Percentiles rank a stretch among this genome's conserved stretches.
These are phyloP conservation scores for Tilletia setariae DNA, from an alignment of 1,284 basidiomycete genomes.

Conservation along the genomic window DNA sequence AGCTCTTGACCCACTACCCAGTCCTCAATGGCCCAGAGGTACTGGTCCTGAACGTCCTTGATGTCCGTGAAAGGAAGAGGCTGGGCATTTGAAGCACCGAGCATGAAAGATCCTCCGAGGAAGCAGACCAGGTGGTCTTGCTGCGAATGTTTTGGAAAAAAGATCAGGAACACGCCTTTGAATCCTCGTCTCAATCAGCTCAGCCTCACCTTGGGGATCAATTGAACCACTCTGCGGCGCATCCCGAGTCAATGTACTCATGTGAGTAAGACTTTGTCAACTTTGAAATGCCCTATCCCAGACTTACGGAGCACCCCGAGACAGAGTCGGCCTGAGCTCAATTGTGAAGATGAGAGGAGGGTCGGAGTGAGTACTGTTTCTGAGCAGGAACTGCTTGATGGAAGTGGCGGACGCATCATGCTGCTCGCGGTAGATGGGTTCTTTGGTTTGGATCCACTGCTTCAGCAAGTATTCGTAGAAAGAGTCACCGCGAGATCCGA, in stretches of 20 bases:
- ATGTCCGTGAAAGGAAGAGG: slow-evolving; percentile 20
- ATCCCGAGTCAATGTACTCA: not conserved
- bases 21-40: slow-evolving; percentile 58
- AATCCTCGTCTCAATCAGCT: not conserved
- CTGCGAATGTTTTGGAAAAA: slow-evolving; percentile 62
- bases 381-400: slow-evolving; percentile 73
- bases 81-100: slow-evolving; percentile 69
- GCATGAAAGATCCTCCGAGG: slow-evolving; percentile 82
- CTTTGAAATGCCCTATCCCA: not conserved
- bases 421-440: slow-evolving; percentile 79
- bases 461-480: slow-evolving; percentile 83
- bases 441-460: slow-evolving; percentile 64
- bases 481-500: slow-evolving; percentile 89
- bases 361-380: slow-evolving; percentile 49
- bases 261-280: not conserved
- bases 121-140: slow-evolving; percentile 97
- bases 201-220: slow-evolving; percentile 6
- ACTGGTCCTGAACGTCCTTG: slow-evolving; percentile 23
- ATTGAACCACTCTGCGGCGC: not conserved
- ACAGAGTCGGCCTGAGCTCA: slow-evolving; percentile 63
- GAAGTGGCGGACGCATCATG: slow-evolving; percentile 79
- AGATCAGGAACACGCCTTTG: not conserved
- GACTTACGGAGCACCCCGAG: slow-evolving; percentile 12
- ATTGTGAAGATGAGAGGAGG: slow-evolving; percentile 70
- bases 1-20: slow-evolving; percentile 78